Base-by-base conservation (phyloP, 305 asterid species). In the Fraxinus nigra region DNA sequence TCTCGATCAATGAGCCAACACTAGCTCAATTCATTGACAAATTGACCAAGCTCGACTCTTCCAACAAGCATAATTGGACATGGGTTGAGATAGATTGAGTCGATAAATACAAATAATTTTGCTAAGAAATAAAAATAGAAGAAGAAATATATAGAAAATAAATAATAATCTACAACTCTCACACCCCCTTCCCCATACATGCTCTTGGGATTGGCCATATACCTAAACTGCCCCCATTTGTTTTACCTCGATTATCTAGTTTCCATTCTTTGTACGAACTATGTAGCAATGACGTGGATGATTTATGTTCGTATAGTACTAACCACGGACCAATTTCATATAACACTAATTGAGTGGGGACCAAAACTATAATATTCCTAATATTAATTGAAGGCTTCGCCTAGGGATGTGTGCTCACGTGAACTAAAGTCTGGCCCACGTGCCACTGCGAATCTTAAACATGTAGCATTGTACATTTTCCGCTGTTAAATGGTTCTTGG, bases 321-420 rank as follows among this genome's bases (percentile, higher is more conserved):
- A 65, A 26, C 18, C 0, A 28, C 3, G 8, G 74, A 32, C 26
- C 76, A 70, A 6, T 33, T 70, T 30, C 13, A 8, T 11, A 33
- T 32, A 16, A 16, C 76, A 70, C 13, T 14, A 13, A 32, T 69
- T 3, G 20, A 11, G 1, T 13, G 76, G 43, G 75, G 76, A 70
- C 76, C 24, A 30, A 38, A 30, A 67, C 14, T 32, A 33, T 16
- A 70, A 14, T 13, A 32, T 32, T 67, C 46, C 13, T 30, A 75
- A 0, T 33, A 80, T 78, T 86, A 51, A 85, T 84, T 77, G 77
- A 46, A 28, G 56, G 20, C 56, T 14, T 75, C 33, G 72, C 81
- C 35, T 83, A 35, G 87, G 82, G 84, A 83, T 85, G 89, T 22
- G 92, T 85, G 93, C 72, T 85, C 87, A 86, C 83, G 65, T 72